Conservation (phyloP, 2,329 filamentous ascomycete species). For the Chaetomium strumarium region DNA sequence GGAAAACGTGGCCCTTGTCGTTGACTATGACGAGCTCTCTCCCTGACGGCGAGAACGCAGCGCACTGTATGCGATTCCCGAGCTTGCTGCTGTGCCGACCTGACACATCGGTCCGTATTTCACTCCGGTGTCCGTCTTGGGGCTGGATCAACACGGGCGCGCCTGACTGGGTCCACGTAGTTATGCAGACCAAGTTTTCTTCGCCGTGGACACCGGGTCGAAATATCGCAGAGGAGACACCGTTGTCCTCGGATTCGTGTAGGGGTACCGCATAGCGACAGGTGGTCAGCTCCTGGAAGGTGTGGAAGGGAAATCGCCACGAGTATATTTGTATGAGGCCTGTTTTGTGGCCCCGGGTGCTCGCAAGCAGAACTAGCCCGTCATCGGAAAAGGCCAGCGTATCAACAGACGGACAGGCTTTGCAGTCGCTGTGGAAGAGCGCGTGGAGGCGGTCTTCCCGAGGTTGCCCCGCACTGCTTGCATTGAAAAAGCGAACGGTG, state of each 20-base stretch:
- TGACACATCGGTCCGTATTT: slow-evolving; percentile 30
- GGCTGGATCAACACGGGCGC: slow-evolving; percentile 36
- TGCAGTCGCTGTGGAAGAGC: slow-evolving; percentile 31
- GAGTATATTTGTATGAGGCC: slow-evolving; percentile 34
- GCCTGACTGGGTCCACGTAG: slow-evolving; percentile 39
- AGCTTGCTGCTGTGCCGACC: slow-evolving; percentile 31
- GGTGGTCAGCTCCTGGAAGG: slow-evolving; percentile 31
- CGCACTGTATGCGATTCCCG: slow-evolving; percentile 35
- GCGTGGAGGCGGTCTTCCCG: slow-evolving; percentile 34
- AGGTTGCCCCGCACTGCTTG: slow-evolving; percentile 29
- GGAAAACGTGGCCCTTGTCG: slow-evolving; percentile 36
- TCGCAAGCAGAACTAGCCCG: slow-evolving; percentile 35
- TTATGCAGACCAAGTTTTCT: slow-evolving; percentile 34
- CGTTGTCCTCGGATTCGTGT: slow-evolving; percentile 38
- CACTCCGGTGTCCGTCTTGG: slow-evolving; percentile 31
- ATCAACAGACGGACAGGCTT: slow-evolving; percentile 33
- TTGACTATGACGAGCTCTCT: slow-evolving; percentile 36
- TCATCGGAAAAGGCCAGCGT: slow-evolving; percentile 37
- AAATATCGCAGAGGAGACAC: slow-evolving; percentile 34
- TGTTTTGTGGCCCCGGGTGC: slow-evolving; percentile 31
- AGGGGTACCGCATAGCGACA: slow-evolving; percentile 36
- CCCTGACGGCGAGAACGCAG: slow-evolving; percentile 34
- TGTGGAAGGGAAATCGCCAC: slow-evolving; percentile 35
- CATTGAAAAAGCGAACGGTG: slow-evolving; percentile 36
- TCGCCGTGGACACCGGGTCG: slow-evolving; percentile 30